phyloP scores from a whole-genome alignment of 768 basidiomycete species.

The Trametes gibbosa region DNA sequence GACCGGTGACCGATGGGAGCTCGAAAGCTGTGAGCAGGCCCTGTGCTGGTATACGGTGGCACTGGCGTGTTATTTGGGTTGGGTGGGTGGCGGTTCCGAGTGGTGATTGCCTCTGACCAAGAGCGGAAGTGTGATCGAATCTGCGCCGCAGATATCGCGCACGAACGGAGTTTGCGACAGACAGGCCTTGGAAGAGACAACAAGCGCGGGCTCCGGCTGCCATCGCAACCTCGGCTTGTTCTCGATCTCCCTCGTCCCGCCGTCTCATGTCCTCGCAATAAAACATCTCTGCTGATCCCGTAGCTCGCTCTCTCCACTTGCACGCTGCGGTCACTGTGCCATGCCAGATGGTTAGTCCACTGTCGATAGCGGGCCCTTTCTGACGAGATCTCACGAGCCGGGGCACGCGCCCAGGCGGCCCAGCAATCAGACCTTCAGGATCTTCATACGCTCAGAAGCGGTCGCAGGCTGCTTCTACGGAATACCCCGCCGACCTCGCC shows the following conservation, averaged over 20 bases:
- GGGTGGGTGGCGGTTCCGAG: background rate
- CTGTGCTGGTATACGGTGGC: background rate
- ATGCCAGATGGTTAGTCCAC: background rate
- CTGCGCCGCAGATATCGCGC: slow-evolving; percentile 2
- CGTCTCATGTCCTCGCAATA: too few relatives aligned
- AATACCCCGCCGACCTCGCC: slow-evolving; percentile 4
- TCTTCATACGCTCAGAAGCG: background rate
- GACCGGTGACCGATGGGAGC: too few relatives aligned
- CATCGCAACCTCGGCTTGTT: slow-evolving; percentile 11
- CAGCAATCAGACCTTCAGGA: too few relatives aligned
- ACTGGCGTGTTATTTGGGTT: background rate
- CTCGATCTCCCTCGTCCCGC: too few relatives aligned
- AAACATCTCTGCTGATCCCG: background rate
- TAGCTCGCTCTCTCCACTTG: background rate
- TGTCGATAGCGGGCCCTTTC: slow-evolving; percentile 1
- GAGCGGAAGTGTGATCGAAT: background rate
- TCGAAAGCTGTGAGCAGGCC: too few relatives aligned
- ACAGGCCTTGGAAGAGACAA: background rate
- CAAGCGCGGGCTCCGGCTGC: background rate
- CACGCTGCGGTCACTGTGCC: slow-evolving; percentile 7
- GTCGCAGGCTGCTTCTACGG: slow-evolving; percentile 6
- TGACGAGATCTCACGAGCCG: slow-evolving; percentile 9
- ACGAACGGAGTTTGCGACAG: slow-evolving; percentile 1
- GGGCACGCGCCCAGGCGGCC: background rate
- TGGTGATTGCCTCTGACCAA: slow-evolving; percentile 1